A percentile compares a stretch with the other conserved stretches of the same genome.
Evolutionary conservation across 2,329 filamentous ascomycete genomes (phyloP).

Genomic region (Ilyonectria robusta): DNA sequence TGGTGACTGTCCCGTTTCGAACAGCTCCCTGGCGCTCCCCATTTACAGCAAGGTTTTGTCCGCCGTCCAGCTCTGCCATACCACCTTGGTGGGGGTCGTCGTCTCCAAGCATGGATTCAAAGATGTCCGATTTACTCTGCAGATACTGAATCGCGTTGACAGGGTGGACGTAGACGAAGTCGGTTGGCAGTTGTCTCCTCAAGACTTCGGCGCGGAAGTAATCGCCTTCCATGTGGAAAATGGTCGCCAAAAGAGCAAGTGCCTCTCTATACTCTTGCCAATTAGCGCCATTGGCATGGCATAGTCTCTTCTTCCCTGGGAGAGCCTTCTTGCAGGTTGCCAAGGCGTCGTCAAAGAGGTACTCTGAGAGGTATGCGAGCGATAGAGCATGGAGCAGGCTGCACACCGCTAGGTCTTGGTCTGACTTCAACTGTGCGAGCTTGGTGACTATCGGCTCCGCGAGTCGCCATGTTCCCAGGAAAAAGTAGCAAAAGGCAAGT

Average conservation of each 20-base stretch:
- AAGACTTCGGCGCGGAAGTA: slow-evolving; percentile 43
- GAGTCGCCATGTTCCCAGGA: slow-evolving; percentile 38
- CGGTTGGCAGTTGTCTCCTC: slow-evolving; percentile 33
- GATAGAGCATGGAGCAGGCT: slow-evolving; percentile 20
- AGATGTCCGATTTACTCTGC: slow-evolving; percentile 14
- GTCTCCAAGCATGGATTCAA: not conserved
- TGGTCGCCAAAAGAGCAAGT: slow-evolving; percentile 42
- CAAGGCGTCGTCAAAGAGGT: slow-evolving; percentile 43
- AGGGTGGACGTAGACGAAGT: slow-evolving; percentile 18
- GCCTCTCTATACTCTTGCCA: slow-evolving; percentile 39
- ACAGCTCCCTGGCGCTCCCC: not conserved
- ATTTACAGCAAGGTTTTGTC: not conserved
- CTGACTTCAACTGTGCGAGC: not conserved
- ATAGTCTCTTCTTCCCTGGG: slow-evolving; percentile 40
- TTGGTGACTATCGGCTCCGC: slow-evolving; percentile 30
- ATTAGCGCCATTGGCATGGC: slow-evolving; percentile 26
- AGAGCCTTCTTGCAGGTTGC: slow-evolving; percentile 40
- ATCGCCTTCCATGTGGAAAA: slow-evolving; percentile 43
- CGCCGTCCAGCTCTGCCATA: not conserved
- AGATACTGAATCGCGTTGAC: slow-evolving; percentile 4
- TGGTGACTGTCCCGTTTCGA: not conserved
- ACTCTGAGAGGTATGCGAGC: slow-evolving; percentile 35
- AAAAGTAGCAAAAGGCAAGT: slow-evolving; percentile 43
- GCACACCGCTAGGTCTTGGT: slow-evolving; percentile 4
- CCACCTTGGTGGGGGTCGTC: not conserved